phyloP scores from a whole-genome alignment of 208 protist genomes.

The Trypanosoma platydactyli region DNA sequence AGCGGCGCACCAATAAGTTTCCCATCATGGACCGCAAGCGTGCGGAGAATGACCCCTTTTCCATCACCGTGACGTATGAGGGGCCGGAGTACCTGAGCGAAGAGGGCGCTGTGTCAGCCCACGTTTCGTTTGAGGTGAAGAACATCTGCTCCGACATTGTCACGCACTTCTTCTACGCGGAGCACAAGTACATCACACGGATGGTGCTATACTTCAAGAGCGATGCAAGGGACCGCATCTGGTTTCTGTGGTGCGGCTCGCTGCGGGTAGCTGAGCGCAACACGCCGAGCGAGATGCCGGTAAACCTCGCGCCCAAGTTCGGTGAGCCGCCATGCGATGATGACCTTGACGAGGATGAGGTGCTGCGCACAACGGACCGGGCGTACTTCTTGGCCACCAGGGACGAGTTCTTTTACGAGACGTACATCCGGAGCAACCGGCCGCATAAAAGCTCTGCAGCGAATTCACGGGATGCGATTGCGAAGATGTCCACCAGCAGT shows the following conservation, averaged over 20 bases:
- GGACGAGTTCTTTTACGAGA: constrained; percentile 81
- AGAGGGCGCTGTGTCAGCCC: constrained; percentile 71
- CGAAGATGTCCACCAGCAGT: constrained; percentile 6
- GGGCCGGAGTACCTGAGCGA: constrained; percentile 81
- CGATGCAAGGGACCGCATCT: constrained; percentile 67
- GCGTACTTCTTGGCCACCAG: constrained; percentile 58
- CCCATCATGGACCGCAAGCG: constrained; percentile 69
- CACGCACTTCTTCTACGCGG: constrained; percentile 87
- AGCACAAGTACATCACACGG: constrained; percentile 91
- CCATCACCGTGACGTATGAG: constrained; percentile 81
- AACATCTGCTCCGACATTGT: constrained; percentile 79
- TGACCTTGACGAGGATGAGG: constrained; percentile 50
- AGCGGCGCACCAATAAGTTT: constrained; percentile 84
- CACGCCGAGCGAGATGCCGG: constrained; percentile 68
- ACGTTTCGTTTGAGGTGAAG: constrained; percentile 75
- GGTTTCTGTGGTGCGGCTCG: constrained; percentile 86
- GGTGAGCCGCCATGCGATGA: constrained; percentile 37
- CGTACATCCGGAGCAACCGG: constrained; percentile 43
- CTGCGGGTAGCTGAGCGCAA: constrained; percentile 73
- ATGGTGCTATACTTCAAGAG: constrained; percentile 92
- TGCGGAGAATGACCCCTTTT: constrained; percentile 67
- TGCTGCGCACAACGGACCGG: constrained; percentile 53
- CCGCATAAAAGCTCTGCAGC: too few relatives aligned
- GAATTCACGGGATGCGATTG: constrained; percentile 7
- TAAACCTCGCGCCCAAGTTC: constrained; percentile 81